A percentile compares a stretch with the other conserved stretches of the same genome.
Evolutionary conservation across 331 rosid genomes (phyloP).

Genomic region (Rosa hybrid): DNA sequence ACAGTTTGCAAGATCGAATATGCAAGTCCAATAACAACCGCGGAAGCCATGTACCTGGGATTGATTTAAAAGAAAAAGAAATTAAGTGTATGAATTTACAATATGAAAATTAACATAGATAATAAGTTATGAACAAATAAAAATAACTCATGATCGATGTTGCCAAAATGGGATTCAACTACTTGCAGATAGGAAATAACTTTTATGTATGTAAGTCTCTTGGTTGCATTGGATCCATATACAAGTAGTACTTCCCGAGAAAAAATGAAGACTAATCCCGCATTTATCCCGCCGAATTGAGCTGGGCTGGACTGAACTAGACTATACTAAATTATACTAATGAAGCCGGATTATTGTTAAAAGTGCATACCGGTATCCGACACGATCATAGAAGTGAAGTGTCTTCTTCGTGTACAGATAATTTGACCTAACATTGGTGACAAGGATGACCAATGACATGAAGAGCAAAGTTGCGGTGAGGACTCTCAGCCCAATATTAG

Average conservation of each 20-base stretch:
- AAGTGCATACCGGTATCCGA: neutral
- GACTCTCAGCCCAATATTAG: slow-evolving; percentile 22
- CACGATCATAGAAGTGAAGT: neutral
- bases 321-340: neutral
- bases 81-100: neutral
- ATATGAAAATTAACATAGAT: neutral
- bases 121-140: too few relatives aligned
- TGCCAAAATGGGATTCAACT: too few relatives aligned
- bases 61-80: neutral
- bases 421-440: slow-evolving; percentile 9
- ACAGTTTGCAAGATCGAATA: slow-evolving; percentile 19
- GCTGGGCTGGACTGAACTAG: too few relatives aligned
- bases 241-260: too few relatives aligned
- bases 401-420: accelerated
- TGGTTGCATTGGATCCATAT: too few relatives aligned
- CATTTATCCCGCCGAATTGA: too few relatives aligned
- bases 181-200: too few relatives aligned
- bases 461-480: slow-evolving; percentile 14
- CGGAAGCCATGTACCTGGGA: slow-evolving; percentile 18
- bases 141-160: neutral
- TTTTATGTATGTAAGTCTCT: too few relatives aligned
- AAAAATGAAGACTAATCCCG: too few relatives aligned
- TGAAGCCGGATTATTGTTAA: neutral
- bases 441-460: slow-evolving; percentile 17
- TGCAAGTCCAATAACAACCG: slow-evolving; percentile 13